Evolutionary conservation across 306 rosid genomes (phyloP).

Genomic region (Cucumis hystrix): DNA sequence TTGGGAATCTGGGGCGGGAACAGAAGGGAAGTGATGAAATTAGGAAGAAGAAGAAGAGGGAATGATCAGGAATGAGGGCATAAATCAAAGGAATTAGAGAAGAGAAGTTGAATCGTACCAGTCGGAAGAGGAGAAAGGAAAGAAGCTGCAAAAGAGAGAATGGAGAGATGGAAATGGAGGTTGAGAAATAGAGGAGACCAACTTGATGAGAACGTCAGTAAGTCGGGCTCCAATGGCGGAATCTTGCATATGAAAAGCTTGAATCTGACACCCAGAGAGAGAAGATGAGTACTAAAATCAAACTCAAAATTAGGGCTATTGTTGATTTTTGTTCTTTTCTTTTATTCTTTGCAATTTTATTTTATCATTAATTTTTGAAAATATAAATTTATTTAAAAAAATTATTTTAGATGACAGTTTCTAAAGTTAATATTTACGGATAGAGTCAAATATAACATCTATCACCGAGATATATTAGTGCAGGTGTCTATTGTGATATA

Average conservation of each 20-base stretch:
- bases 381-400: no score
- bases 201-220: neutral
- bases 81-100: neutral
- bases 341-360: no score
- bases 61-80: neutral
- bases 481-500: no score
- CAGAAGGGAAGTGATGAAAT: neutral
- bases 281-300: neutral
- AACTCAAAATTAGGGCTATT: neutral
- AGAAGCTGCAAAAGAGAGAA: neutral
- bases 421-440: no score
- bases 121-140: neutral
- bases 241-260: neutral
- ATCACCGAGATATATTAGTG: no score
- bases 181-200: neutral
- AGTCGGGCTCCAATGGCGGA: conserved; percentile 5
- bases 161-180: neutral
- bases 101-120: neutral
- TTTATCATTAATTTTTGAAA: no score
- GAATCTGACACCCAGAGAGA: neutral
- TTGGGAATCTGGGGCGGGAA: neutral
- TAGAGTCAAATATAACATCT: no score
- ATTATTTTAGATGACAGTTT: no score
- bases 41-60: neutral
- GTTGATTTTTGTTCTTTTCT: neutral